A percentile compares a stretch with the other conserved stretches of the same genome.
Conservation (phyloP, 2,329 filamentous ascomycete genomes). For the Hypomyces rosellus region DNA sequence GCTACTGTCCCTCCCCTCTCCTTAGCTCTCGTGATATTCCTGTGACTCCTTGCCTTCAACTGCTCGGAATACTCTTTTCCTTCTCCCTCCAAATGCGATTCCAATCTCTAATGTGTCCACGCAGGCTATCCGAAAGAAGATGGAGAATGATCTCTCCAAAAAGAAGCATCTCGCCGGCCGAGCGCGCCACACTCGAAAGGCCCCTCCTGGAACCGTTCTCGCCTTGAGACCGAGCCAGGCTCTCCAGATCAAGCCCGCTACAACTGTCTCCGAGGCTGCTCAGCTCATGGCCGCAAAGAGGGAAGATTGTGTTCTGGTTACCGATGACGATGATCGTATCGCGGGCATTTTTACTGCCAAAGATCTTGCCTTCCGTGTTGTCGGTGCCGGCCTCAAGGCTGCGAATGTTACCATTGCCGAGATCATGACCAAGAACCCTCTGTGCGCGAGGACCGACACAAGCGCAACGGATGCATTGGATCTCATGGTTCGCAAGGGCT, state of each 20-base stretch:
- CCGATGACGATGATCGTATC: constrained; percentile 95
- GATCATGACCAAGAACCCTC: constrained; percentile 99
- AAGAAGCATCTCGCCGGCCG: constrained; percentile 79
- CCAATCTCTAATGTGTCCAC: constrained; percentile 7
- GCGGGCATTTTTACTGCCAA: constrained; percentile 99
- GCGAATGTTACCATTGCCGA: constrained; percentile 88
- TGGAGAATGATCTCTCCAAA: constrained; percentile 96
- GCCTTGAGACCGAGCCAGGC: constrained; percentile 92
- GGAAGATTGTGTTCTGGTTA: constrained; percentile 95
- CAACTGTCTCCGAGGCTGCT: constrained; percentile 90
- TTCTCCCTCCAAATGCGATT: constrained; percentile 7
- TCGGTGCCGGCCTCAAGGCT: constrained; percentile 84
- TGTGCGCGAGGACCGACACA: constrained; percentile 94
- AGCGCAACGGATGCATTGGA: constrained; percentile 96
- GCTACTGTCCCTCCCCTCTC: background rate
- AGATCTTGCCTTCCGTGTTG: constrained; percentile 94
- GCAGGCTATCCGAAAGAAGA: constrained; percentile 91
- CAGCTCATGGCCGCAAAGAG: constrained; percentile 98
- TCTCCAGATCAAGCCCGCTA: constrained; percentile 92
- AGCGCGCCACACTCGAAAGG: constrained; percentile 82
- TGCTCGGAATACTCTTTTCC: background rate
- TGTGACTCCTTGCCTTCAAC: background rate
- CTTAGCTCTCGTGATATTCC: constrained; percentile 10
- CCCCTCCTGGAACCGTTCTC: constrained; percentile 90
- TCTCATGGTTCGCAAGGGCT: constrained; percentile 96